Evolutionary conservation across 768 basidiomycete genomes (phyloP), one percentile per base, ranked within the genome.

Genomic region (Cubamyces sp.): DNA sequence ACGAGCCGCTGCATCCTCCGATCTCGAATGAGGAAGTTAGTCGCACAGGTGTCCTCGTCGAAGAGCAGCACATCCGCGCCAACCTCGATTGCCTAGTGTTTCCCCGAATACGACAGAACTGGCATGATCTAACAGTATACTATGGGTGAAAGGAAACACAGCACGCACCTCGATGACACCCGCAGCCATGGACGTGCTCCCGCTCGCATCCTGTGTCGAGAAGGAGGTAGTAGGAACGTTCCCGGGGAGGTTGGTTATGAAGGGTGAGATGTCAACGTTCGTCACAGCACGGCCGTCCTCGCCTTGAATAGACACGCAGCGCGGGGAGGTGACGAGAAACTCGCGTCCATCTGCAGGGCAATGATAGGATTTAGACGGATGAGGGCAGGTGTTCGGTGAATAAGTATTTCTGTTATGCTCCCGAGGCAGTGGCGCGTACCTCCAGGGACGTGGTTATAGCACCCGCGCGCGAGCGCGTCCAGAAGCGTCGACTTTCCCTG

Each of bases 41-140:
- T 68, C 21, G 67, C 61, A 30, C 67, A 68, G 16, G 67, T 66
- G 42, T 68, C 64, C 25, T 66, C 64, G 43, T 68, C 67, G 40
- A 68, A 65, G 11, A 65, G 54, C 4, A 65, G 40, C 21, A 47
- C 56, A n/a, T 66, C 64, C 26, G 64, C 67, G 3, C 64, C 64
- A 9, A 61, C 26, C 37, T 65, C 67, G 1, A 68, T 30, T 1
- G 56, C 66, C 60, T 67, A 43, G 4, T n/a, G n/a, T n/a, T n/a
- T n/a, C n/a, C n/a, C n/a, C n/a, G n/a, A n/a, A n/a, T n/a, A n/a
- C n/a, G n/a, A n/a, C n/a, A n/a, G n/a, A n/a, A n/a, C n/a, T n/a
- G n/a, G n/a, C n/a, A 8, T 3, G 28, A 49, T 9, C 12, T 15
- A 5, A 46, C 23, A 11, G 18, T 41, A 5, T 8, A n/a, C n/a